Evolutionary conservation across 306 rosid genomes (phyloP), one percentile per base, ranked within the genome.

Genomic region (Astragalus glycyphyllos): DNA sequence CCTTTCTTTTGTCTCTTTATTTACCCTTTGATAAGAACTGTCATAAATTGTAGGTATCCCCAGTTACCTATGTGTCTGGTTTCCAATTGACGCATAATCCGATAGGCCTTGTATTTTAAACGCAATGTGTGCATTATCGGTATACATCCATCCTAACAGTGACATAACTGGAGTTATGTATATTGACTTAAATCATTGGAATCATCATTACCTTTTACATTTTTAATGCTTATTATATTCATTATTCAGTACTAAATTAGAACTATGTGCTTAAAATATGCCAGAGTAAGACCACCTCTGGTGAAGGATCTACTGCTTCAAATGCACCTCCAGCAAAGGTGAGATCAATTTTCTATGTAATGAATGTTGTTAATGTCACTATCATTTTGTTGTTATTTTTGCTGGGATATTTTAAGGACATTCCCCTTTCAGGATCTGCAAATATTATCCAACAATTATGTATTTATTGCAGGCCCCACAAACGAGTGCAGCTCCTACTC

Each of bases 291-390:
- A 83, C 70, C 74, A 54, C 86, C 35, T 15, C 96, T 23, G 82
- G 85, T 58, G 90, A 85, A 49, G 90, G 86, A 74, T 87, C 97
- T 55, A 77, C 90, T 51, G 45, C 88, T 37, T 68, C 87, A 46
- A 75, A 81, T 71, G 82, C 84, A 4, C 80, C 87, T 75, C 67
- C 79, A 8, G 41, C 81, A 2, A 81, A 81, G 90, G 97, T 87
- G 79, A 71, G 85, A 31, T 5, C 34, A 64, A 15, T 74, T 46
- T 57, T 8, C 10, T 8, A 12, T 68, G 63, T 31, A 54, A 20
- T 65, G 35, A 62, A 31, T 68, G 54, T 54, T 71, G 29, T 26
- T 31, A 23, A 53, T 49, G 32, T 76, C 23, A 51, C 51, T 26
- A 17, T 54, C 50, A 65, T 68, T 68, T 71, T 69, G 56, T 16